Evolutionary conservation across 495 filamentous ascomycete genomes (phyloP), one percentile per base, ranked within the genome.

Genomic region (Podospora fimiseda): DNA sequence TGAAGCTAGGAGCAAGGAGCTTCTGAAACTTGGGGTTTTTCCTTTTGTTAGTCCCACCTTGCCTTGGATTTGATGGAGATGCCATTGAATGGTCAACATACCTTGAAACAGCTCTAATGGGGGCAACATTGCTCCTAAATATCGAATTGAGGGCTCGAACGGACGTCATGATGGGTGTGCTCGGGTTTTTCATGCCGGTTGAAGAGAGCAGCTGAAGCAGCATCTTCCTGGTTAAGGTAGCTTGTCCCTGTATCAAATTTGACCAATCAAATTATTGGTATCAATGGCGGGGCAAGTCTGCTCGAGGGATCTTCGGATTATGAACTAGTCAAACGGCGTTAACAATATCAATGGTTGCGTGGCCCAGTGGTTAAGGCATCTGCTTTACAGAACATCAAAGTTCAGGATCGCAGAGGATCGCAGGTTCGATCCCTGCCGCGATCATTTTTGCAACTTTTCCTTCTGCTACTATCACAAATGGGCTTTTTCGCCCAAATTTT

Each of bases 371-470:
- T 67, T 69, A 69, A 60, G 65, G 62, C 68, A 67, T 65, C 59
- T 67, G 66, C 66, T 64, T 70, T 70, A 70, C 68, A 70, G 33
- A 8, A 13, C 21, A n/a, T 14, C 4, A 16, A 15, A 30, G n/a
- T 27, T 49, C 9, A 24, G 33, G 30, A 52, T 55, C 68, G 66
- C 66, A 67, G 60, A 69, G 68, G 71, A 68, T 71, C 71, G 70
- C 71, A 72, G 71, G 71, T 74, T 74, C 71, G 70, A 74, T 60
- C 70, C 71, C 71, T 72, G 71, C 70, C 65, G 63, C 65, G 71
- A 66, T 72, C 71, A 73, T 53, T 42, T 50, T 50, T 61, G 63
- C 61, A 16, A 22, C n/a, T 33, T 33, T 47, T 44, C n/a, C n/a
- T n/a, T n/a, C 27, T 6, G 5, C 5, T 6, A 33, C 5, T 11